These are phyloP conservation scores for Acacia crassicarpa DNA, from an alignment of 306 rosid species.

Conservation along the genomic window DNA sequence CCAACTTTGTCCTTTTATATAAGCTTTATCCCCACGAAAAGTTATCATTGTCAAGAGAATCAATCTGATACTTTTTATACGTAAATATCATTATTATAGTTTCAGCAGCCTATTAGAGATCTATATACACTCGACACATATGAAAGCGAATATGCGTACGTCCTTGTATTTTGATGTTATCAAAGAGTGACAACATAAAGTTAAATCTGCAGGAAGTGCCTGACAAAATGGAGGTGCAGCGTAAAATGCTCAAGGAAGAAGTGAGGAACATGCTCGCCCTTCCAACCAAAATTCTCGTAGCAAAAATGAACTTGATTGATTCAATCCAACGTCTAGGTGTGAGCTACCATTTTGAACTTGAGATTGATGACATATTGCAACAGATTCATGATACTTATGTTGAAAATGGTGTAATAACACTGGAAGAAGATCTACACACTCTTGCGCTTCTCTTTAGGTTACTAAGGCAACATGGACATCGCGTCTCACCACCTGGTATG, in stretches of 20 bases:
- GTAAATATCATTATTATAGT: too few relatives aligned
- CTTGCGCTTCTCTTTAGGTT: background rate
- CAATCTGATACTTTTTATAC: background rate
- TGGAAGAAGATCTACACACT: background rate
- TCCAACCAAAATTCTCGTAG: background rate
- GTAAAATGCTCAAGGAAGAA: constrained; percentile 18
- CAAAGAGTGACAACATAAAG: background rate
- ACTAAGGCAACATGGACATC: background rate
- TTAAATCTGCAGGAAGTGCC: background rate
- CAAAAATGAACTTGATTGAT: constrained; percentile 23
- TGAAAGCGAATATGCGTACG: background rate
- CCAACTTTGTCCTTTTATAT: background rate
- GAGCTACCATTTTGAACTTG: constrained; percentile 34
- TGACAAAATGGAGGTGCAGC: background rate
- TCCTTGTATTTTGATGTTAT: background rate
- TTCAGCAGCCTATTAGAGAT: too few relatives aligned
- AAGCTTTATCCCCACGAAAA: background rate
- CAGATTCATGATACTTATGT: background rate
- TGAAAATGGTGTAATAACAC: background rate
- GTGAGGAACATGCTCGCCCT: constrained; percentile 24
- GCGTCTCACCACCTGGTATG: constrained; percentile 26
- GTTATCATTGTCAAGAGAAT: background rate
- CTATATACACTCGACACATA: background rate
- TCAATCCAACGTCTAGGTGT: constrained; percentile 14
- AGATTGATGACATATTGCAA: constrained; percentile 20